A percentile compares a stretch with the other conserved stretches of the same genome.
Conservation (phyloP, 495 filamentous ascomycete genomes). For the Penicillium ucsense region DNA sequence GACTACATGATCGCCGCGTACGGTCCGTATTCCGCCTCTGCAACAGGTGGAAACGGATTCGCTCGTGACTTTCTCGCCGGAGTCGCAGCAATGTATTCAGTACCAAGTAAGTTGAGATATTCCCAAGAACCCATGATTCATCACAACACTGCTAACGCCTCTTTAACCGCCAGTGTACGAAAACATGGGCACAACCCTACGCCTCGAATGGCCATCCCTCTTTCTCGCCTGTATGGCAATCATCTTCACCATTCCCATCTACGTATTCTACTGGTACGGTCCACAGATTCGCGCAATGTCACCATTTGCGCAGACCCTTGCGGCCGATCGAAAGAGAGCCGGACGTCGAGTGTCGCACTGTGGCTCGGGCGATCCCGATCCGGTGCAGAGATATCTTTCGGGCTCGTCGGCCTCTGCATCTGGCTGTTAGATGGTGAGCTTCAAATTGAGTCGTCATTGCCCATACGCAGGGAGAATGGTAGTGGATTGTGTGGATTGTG, state of each 20-base stretch:
- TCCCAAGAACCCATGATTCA: too few species aligned
- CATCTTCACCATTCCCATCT: constrained; percentile 39
- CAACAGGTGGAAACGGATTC: constrained; percentile 62
- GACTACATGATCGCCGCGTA: constrained; percentile 80
- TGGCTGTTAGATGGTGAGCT: too few species aligned
- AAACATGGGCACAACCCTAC: constrained; percentile 20
- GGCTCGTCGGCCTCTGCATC: neutral
- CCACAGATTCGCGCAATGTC: constrained; percentile 32
- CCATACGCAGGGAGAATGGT: too few species aligned
- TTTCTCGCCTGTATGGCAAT: constrained; percentile 34
- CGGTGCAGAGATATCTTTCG: constrained; percentile 19
- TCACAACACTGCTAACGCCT: too few species aligned
- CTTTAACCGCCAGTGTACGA: constrained; percentile 15
- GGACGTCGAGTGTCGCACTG: constrained; percentile 18
- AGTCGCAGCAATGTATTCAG: constrained; percentile 38
- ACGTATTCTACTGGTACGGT: constrained; percentile 40
- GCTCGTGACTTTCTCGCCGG: constrained; percentile 41
- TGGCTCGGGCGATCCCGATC: constrained; percentile 22
- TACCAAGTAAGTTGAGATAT: constrained; percentile 19
- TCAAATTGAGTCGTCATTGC: too few species aligned
- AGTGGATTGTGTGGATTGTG: too few species aligned
- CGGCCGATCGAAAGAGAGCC: constrained; percentile 17
- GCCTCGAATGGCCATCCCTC: constrained; percentile 32
- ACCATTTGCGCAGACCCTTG: constrained; percentile 32
- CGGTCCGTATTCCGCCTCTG: constrained; percentile 67